phyloP scores from a whole-genome alignment of 2,329 filamentous ascomycete genomes.

The Trichoderma afroharzianum region DNA sequence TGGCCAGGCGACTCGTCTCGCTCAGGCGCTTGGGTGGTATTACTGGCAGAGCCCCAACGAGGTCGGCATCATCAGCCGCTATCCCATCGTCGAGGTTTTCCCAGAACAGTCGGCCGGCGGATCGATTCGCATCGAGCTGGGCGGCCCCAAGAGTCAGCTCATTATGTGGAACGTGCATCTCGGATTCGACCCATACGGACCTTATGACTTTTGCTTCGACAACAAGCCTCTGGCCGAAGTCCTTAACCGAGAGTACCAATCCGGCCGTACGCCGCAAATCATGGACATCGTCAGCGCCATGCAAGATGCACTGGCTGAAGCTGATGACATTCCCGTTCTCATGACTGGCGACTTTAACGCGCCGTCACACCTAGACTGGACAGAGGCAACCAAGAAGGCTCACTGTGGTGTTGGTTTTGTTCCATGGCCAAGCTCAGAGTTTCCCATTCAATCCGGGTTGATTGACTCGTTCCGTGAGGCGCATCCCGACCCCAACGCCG shows the following conservation, averaged over 20 bases:
- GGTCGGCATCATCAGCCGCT: conserved; percentile 36
- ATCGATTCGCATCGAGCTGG: conserved; percentile 34
- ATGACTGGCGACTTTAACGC: conserved; percentile 43
- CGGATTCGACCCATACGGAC: conserved; percentile 39
- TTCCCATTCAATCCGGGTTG: conserved; percentile 34
- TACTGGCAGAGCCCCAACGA: conserved; percentile 32
- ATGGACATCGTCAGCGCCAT: conserved; percentile 33
- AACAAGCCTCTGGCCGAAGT: conserved; percentile 33
- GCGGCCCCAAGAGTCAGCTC: conserved; percentile 29
- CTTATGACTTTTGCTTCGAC: conserved; percentile 42
- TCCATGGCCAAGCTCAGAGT: conserved; percentile 38
- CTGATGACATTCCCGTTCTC: conserved; percentile 34
- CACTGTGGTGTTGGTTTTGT: conserved; percentile 36
- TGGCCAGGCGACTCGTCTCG: conserved; percentile 32
- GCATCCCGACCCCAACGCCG: conserved; percentile 33
- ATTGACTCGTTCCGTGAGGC: conserved; percentile 39
- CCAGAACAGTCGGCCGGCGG: conserved; percentile 28
- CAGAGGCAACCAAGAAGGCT: conserved; percentile 29
- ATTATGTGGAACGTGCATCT: conserved; percentile 38
- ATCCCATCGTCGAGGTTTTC: conserved; percentile 34
- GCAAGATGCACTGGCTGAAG: conserved; percentile 28
- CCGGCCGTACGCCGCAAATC: conserved; percentile 38
- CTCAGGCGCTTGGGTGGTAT: conserved; percentile 38
- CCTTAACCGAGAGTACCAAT: conserved; percentile 33
- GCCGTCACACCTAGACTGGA: conserved; percentile 43